phyloP scores from a whole-genome alignment of 257 asterid species.

The Leptodermis oblonga region DNA sequence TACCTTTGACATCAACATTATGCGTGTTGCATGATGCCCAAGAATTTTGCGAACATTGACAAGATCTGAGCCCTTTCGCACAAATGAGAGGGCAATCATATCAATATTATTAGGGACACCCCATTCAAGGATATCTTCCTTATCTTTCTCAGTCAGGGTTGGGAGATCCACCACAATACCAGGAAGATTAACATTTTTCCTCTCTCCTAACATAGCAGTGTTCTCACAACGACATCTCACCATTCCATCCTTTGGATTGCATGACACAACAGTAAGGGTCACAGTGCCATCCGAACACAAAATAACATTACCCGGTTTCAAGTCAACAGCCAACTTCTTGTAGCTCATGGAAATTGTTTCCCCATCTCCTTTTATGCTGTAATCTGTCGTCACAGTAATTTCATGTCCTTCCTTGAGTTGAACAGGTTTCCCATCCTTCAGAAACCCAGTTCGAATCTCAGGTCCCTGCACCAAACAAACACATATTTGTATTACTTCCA shows the following conservation, averaged over 20 bases:
- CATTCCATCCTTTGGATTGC: constrained; percentile 53
- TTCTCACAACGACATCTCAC: constrained; percentile 78
- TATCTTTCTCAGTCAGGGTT: constrained; percentile 80
- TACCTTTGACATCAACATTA: constrained; percentile 82
- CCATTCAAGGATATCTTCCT: constrained; percentile 78
- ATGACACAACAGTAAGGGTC: constrained; percentile 62
- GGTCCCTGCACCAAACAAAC: constrained; percentile 52
- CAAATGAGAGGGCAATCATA: constrained; percentile 87
- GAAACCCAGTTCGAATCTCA: constrained; percentile 82
- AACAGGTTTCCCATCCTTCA: constrained; percentile 64
- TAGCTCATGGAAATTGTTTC: constrained; percentile 70
- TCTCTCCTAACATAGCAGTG: constrained; percentile 76
- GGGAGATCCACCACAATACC: constrained; percentile 90
- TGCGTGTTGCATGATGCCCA: constrained; percentile 66
- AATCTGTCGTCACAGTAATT: constrained; percentile 64
- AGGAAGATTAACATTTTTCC: constrained; percentile 79
- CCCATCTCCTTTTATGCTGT: constrained; percentile 67
- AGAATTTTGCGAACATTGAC: constrained; percentile 76
- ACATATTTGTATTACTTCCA: not conserved
- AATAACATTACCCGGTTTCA: constrained; percentile 66
- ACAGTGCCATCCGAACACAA: constrained; percentile 84
- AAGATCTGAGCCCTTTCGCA: constrained; percentile 86
- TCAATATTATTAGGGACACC: constrained; percentile 83
- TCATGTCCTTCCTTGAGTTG: constrained; percentile 76
- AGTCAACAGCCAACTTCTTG: constrained; percentile 59